These are phyloP conservation scores for Nicotiana otophora DNA, from an alignment of 257 asterid species.

Conservation along the genomic window DNA sequence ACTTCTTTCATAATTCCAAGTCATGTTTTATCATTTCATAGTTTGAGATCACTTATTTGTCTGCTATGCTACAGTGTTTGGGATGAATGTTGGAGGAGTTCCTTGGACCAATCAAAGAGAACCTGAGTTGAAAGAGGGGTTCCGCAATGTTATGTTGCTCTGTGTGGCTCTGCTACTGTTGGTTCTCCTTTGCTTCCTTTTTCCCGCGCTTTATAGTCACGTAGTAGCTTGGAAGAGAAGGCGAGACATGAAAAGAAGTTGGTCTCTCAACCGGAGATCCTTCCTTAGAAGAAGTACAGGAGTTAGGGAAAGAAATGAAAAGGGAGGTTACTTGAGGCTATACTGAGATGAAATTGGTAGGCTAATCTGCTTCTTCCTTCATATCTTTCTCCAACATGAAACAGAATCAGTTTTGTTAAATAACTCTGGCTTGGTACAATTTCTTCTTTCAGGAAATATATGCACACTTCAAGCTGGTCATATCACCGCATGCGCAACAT, in stretches of 20 bases:
- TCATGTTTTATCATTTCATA: neutral
- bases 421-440: neutral
- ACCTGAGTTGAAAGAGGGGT: slow-evolving; percentile 66
- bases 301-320: slow-evolving; percentile 29
- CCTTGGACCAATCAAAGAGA: slow-evolving; percentile 87
- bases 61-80: slow-evolving; percentile 48
- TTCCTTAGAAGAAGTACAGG: slow-evolving; percentile 37
- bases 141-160: slow-evolving; percentile 60
- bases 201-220: slow-evolving; percentile 61
- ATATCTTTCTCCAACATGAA: neutral
- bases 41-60: neutral
- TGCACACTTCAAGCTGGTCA: neutral
- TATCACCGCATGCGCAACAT: neutral
- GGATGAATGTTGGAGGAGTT: slow-evolving; percentile 99
- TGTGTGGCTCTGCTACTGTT: slow-evolving; percentile 50
- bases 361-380: neutral
- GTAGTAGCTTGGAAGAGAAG: slow-evolving; percentile 55
- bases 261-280: slow-evolving; percentile 62
- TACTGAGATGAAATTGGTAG: slow-evolving; percentile 18
- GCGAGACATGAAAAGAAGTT: slow-evolving; percentile 39
- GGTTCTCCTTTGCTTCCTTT: slow-evolving; percentile 72
- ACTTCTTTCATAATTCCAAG: neutral
- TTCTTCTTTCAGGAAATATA: neutral
- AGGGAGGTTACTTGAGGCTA: slow-evolving; percentile 59
- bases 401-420: neutral